Conservation (phyloP, 345 rosid species). For the Microthlaspi erraticum region DNA sequence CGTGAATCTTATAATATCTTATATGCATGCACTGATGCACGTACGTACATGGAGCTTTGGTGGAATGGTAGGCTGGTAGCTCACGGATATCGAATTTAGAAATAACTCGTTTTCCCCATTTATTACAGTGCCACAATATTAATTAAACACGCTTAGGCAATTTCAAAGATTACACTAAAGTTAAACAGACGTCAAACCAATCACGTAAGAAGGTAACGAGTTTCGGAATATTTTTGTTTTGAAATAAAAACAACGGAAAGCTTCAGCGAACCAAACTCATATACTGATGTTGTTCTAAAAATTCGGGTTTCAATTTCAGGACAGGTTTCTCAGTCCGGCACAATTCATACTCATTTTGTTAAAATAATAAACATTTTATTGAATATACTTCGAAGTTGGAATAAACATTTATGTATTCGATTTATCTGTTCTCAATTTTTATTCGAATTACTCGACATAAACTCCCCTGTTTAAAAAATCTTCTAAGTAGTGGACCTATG, state of each 20-base stretch:
- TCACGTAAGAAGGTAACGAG: conserved; percentile 8
- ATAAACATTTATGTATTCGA: too few species aligned
- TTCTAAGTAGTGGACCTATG: background rate
- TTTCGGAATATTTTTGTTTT: conserved; percentile 2
- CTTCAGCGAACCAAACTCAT: conserved; percentile 25
- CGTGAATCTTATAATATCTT: background rate
- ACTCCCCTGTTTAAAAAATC: too few species aligned
- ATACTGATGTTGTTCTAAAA: background rate
- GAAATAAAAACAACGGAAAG: background rate
- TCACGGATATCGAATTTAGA: background rate
- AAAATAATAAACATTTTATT: too few species aligned
- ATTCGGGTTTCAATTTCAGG: too few species aligned
- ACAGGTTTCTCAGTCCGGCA: too few species aligned
- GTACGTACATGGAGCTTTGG: background rate
- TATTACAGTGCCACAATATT: background rate
- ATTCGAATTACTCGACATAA: too few species aligned
- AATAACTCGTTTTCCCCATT: background rate
- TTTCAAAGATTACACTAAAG: background rate
- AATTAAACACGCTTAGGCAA: conserved; percentile 1
- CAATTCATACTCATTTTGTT: too few species aligned
- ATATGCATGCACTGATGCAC: background rate
- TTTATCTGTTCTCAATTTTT: too few species aligned
- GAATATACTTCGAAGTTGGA: too few species aligned
- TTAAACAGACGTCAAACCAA: background rate
- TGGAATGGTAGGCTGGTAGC: conserved; percentile 25